Base-by-base conservation (phyloP, 139 green algal species). In the Chlamydomonas incerta region DNA sequence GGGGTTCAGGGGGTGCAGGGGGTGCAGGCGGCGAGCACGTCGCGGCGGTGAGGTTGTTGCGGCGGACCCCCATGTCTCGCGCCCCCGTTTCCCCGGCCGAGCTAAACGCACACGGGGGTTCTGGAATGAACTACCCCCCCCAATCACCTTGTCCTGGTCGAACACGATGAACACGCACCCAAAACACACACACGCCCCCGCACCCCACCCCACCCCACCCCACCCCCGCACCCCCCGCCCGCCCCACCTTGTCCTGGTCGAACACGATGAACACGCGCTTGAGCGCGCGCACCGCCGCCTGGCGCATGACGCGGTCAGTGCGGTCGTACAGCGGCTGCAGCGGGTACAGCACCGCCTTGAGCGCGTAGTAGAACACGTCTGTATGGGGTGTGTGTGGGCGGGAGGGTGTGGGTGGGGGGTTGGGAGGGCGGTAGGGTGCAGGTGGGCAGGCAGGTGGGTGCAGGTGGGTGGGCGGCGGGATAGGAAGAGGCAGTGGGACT, bases 331-430 rank as follows among this genome's bases (percentile, higher is more conserved):
- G 90, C 1, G 96, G 96, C 52, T 91, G 93, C 79, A 94, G 95
- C 11, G 96, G 96, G 91, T 99, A 94, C 55, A 99, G 79, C 84
- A 99, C 96, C 63, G 94, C 88, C 77, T 96, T 96, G 28, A 97
- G 87, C 31, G 94, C 94, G 72, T 96, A 96, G 83, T 93, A 95
- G 72, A 98, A 96, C 26, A 95, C 91, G 73, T 96, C 91, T 66
- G 79, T 23, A 50, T n/a, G 14, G 57, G 60, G 18, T 62, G 55
- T 5, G 8, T 6, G 70, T 34, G 37, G 69, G 69, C 34, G 35
- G 35, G 5, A 18, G 69, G n/a, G 35, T 34, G 33, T 31, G 70
- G 41, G 67, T 26, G 67, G 67, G 26, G 63, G 66, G 24, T 72
- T 13, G 33, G 5, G 13, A 41, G 2, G 31, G 66, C 6, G 41